Conservation (phyloP, 2,329 filamentous ascomycete species). For the Aspergillus sergii region DNA sequence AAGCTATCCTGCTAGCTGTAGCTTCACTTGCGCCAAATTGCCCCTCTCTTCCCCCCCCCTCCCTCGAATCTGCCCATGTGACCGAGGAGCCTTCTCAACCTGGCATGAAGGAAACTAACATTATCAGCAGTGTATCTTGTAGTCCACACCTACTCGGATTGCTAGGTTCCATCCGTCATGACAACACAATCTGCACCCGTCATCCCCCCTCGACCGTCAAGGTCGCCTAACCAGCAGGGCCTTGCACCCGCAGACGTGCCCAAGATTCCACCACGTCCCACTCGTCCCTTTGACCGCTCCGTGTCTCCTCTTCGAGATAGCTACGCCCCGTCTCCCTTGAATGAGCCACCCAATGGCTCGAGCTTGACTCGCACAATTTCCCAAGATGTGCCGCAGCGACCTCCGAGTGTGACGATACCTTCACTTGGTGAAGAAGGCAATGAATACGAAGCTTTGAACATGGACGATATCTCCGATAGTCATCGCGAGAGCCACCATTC, state of each 20-base stretch:
- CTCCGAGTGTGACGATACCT: conserved; percentile 78
- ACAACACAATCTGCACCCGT: conserved; percentile 53
- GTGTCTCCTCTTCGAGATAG: conserved; percentile 75
- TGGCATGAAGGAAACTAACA: background rate
- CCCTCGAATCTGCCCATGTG: background rate
- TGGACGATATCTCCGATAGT: conserved; percentile 47
- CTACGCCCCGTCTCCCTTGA: conserved; percentile 84
- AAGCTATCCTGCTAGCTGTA: background rate
- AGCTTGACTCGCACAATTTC: conserved; percentile 35
- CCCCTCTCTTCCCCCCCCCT: background rate
- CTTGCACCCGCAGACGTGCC: conserved; percentile 58
- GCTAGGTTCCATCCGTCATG: conserved; percentile 32
- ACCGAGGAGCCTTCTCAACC: background rate
- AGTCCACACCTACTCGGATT: conserved; percentile 7
- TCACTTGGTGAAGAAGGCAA: conserved; percentile 86
- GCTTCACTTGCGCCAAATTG: background rate
- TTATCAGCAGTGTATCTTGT: conserved; percentile 1
- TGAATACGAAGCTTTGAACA: conserved; percentile 73
- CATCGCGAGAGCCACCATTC: conserved; percentile 42
- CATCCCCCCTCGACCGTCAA: conserved; percentile 65
- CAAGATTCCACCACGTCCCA: conserved; percentile 76
- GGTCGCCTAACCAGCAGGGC: conserved; percentile 52
- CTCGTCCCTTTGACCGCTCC: conserved; percentile 69
- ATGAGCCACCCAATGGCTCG: conserved; percentile 60
- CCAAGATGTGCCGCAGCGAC: conserved; percentile 54